Evolutionary conservation across 345 rosid genomes (phyloP).

Genomic region (Garcia nutans): DNA sequence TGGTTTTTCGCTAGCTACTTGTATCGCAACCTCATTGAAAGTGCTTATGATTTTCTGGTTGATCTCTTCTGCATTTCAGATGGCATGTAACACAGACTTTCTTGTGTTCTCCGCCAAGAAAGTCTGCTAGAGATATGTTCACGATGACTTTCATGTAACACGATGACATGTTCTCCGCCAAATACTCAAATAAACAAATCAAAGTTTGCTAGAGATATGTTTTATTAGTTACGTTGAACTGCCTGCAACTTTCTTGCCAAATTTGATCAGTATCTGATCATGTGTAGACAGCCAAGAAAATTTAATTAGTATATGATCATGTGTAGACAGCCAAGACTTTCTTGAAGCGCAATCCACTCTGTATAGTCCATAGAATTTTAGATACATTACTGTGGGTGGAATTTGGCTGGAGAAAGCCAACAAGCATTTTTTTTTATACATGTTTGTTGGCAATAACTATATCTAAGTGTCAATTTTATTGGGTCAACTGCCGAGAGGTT

Average conservation of each 20-base stretch:
- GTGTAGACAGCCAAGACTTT: neutral
- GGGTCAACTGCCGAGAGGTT: neutral
- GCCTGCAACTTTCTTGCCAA: neutral
- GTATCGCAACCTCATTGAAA: neutral
- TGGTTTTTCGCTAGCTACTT: neutral
- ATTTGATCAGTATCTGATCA: neutral
- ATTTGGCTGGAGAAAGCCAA: too few relatives aligned
- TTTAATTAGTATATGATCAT: neutral
- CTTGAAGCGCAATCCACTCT: too few relatives aligned
- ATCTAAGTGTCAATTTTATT: too few relatives aligned
- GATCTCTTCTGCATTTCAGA: neutral
- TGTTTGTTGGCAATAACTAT: neutral
- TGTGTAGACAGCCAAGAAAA: neutral
- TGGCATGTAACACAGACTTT: too few relatives aligned
- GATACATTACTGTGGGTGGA: neutral
- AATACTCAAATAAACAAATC: neutral
- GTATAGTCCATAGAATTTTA: neutral
- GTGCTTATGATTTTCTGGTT: neutral
- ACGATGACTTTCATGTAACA: too few relatives aligned
- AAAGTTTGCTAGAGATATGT: neutral
- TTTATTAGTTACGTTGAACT: neutral
- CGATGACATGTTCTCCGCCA: slow-evolving; percentile 1
- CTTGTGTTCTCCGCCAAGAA: too few relatives aligned
- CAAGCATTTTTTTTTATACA: too few relatives aligned
- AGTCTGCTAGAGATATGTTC: too few relatives aligned